Percentiles rank a stretch among this genome's conserved stretches.
Conservation (phyloP, 2,329 filamentous ascomycete species). For the Fusarium camptoceras region DNA sequence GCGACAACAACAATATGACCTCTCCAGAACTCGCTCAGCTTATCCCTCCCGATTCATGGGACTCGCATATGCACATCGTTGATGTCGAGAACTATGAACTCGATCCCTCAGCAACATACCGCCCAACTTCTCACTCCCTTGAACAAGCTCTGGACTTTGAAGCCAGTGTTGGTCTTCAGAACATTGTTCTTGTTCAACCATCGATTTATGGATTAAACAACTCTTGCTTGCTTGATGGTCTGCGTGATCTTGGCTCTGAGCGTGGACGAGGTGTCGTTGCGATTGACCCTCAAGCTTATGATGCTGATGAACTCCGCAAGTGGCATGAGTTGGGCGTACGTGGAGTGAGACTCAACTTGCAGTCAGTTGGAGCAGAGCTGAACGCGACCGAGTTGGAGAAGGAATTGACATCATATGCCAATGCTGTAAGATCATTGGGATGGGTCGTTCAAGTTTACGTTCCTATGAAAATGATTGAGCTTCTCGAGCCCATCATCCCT, state of each 20-base stretch:
- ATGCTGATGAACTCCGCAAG: slow-evolving; percentile 53
- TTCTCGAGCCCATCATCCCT: slow-evolving; percentile 62
- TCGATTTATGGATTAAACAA: slow-evolving; percentile 73
- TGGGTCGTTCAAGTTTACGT: slow-evolving; percentile 72
- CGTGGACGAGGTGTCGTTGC: slow-evolving; percentile 67
- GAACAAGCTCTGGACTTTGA: slow-evolving; percentile 65
- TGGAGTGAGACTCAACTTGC: slow-evolving; percentile 69
- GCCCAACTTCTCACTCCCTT: slow-evolving; percentile 61
- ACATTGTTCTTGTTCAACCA: slow-evolving; percentile 70
- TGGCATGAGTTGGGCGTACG: slow-evolving; percentile 70
- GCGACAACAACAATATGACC: slow-evolving; percentile 11
- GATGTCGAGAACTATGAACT: slow-evolving; percentile 65
- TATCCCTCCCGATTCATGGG: slow-evolving; percentile 65
- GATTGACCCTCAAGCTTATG: slow-evolving; percentile 61
- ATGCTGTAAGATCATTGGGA: slow-evolving; percentile 59
- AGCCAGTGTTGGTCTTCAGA: slow-evolving; percentile 61
- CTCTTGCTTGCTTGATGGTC: slow-evolving; percentile 66
- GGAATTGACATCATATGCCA: slow-evolving; percentile 60
- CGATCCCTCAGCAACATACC: slow-evolving; percentile 61
- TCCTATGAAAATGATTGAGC: slow-evolving; percentile 61
- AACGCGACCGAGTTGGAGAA: slow-evolving; percentile 54
- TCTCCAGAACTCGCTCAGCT: slow-evolving; percentile 14
- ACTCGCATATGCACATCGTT: slow-evolving; percentile 73
- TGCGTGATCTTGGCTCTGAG: slow-evolving; percentile 60
- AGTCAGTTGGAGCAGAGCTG: slow-evolving; percentile 61